Evolutionary conservation across 1,284 basidiomycete species (phyloP), one percentile per base, ranked within the genome.

Genomic region (Melampsora larici-populina): DNA sequence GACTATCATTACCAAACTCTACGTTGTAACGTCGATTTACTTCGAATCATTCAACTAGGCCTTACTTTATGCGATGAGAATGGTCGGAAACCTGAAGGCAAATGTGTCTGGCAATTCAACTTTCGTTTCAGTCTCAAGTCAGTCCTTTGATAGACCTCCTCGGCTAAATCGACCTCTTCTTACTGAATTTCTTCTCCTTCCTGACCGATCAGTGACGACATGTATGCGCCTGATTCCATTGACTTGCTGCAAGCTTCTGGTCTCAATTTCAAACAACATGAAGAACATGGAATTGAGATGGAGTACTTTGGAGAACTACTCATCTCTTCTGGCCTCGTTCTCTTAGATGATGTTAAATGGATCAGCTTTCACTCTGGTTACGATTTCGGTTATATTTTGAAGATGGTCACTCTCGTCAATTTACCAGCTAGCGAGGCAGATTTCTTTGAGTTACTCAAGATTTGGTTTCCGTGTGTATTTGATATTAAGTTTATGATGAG

Each of bases 1-100:
- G 96, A 99, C 85, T 98, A 98, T 83, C 96, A 99, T 85, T 99
- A 97, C 85, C 96, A 99, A 85, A 99, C 97, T 5, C 94, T 99
- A 90, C 90, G 96, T 80, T 84, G 83, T 74, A 99, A 99, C 84
- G 97, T 99, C 82, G 96, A 99, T 87, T 87, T 99, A 75, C 88
- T 99, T 82, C 94, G 94, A 86, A 93, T 98, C 85, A 97, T 99
- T 77, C 96, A 99, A 86, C 89, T 99, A 78, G 96, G 96, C 9
- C 88, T 99, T 80, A 97, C 96, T 1, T 86, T 99, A 51, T 91
- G 92, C 70, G 94, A 99, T 84, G 94, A 94, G 84, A 89, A 97
- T 43, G 96, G 96, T 8, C 90, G 94, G 82, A 89, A 90, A 78
- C 93, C 95, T 18, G 83, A 83, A 11, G 93, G 95, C 72, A 89